Conservation (phyloP, 2,329 filamentous ascomycete species). For the Cladophialophora yegresii region DNA sequence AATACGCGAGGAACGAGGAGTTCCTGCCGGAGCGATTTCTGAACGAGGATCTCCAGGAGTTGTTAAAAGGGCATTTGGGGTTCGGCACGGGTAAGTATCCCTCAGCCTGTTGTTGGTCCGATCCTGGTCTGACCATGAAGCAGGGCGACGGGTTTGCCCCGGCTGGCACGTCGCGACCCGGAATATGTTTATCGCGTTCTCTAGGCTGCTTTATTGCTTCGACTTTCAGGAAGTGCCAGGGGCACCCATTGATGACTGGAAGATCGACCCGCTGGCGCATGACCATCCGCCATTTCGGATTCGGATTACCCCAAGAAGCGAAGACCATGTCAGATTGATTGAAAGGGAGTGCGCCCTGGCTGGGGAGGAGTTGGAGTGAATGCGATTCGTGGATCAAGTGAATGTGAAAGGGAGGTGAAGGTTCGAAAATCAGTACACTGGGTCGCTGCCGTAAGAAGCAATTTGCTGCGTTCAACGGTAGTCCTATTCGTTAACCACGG, state of each 20-base stretch:
- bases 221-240: slow-evolving; percentile 32
- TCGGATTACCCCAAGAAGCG: slow-evolving; percentile 32
- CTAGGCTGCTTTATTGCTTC: slow-evolving; percentile 40
- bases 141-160: slow-evolving; percentile 40
- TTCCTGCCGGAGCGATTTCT: slow-evolving; percentile 29
- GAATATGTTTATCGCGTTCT: slow-evolving; percentile 37
- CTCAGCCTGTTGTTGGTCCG: neutral
- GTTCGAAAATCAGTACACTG: neutral
- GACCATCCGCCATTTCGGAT: slow-evolving; percentile 36
- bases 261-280: slow-evolving; percentile 20
- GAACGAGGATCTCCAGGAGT: slow-evolving; percentile 33
- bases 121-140: neutral
- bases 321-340: slow-evolving; percentile 33
- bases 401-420: neutral
- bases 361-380: slow-evolving; percentile 7
- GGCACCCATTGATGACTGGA: slow-evolving; percentile 13
- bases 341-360: slow-evolving; percentile 16
- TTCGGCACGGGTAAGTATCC: slow-evolving; percentile 22
- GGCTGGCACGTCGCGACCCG: slow-evolving; percentile 41
- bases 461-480: neutral
- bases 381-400: neutral
- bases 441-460: neutral
- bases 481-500: neutral
- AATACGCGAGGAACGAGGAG: slow-evolving; percentile 23
- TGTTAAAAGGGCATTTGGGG: slow-evolving; percentile 37